Evolutionary conservation across 2,329 filamentous ascomycete species (phyloP).

Genomic region (Corynespora cassiicola): DNA sequence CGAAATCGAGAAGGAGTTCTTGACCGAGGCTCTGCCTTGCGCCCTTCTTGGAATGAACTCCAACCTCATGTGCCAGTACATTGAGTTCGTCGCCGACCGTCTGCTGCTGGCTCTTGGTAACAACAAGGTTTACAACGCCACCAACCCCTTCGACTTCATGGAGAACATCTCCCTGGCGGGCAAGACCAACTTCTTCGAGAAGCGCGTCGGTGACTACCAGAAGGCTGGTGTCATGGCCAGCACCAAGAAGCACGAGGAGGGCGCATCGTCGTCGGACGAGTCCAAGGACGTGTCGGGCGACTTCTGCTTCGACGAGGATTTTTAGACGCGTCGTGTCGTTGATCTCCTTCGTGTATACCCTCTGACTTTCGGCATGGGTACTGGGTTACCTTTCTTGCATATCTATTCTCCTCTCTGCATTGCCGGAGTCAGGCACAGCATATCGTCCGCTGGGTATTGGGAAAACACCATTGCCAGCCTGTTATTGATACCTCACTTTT

Average conservation of each 20-base stretch:
- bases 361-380: conserved; percentile 26
- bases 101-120: conserved; percentile 93
- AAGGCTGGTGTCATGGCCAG: conserved; percentile 98
- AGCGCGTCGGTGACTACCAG: conserved; percentile 99
- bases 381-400: conserved; percentile 31
- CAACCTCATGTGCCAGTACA: conserved; percentile 98
- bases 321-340: conserved; percentile 64
- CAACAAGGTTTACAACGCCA: conserved; percentile 87
- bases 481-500: conserved; percentile 32
- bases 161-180: conserved; percentile 98
- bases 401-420: conserved; percentile 36
- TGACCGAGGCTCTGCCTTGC: conserved; percentile 92
- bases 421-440: conserved; percentile 31
- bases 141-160: conserved; percentile 99
- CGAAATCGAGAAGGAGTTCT: conserved; percentile 93
- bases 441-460: conserved; percentile 11
- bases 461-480: conserved; percentile 15
- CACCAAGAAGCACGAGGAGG: conserved; percentile 73
- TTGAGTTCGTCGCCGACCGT: conserved; percentile 98
- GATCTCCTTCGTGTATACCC: conserved; percentile 34
- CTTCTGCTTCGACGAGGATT: conserved; percentile 96
- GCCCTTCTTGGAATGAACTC: conserved; percentile 97
- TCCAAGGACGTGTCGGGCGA: conserved; percentile 65
- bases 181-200: conserved; percentile 99
- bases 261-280: conserved; percentile 53